phyloP scores from a whole-genome alignment of 495 filamentous ascomycete genomes.

The Aspergillus olivimuriae region DNA sequence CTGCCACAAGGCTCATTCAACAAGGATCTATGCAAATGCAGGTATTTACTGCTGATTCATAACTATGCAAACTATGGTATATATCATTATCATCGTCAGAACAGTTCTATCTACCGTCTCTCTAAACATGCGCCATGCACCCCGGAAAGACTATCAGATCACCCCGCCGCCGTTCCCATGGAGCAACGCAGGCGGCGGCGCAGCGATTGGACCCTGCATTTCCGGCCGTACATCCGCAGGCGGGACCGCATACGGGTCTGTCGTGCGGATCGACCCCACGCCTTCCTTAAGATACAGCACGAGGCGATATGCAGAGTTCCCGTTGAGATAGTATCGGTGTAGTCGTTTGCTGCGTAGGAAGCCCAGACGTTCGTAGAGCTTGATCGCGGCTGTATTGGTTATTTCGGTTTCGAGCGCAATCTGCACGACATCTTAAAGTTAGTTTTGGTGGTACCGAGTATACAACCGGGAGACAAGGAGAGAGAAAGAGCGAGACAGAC shows the following conservation, averaged over 20 bases:
- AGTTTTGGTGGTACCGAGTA: too few relatives aligned
- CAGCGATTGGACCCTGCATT: constrained; percentile 5
- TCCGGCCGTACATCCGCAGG: constrained; percentile 14
- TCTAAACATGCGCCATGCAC: too few relatives aligned
- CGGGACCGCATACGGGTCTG: constrained; percentile 26
- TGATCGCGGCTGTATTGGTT: constrained; percentile 85
- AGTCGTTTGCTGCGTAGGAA: constrained; percentile 90
- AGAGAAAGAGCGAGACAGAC: too few relatives aligned
- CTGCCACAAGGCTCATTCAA: too few relatives aligned
- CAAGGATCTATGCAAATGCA: too few relatives aligned
- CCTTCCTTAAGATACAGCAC: constrained; percentile 74
- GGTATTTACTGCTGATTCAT: not conserved
- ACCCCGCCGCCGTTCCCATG: constrained; percentile 20
- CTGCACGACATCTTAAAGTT: constrained; percentile 33
- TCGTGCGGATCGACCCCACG: constrained; percentile 32
- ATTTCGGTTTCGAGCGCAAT: constrained; percentile 96
- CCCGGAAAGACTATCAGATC: not conserved
- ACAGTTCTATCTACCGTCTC: too few relatives aligned
- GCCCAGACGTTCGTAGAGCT: constrained; percentile 87
- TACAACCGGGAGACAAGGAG: too few relatives aligned
- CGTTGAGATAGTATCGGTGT: constrained; percentile 95
- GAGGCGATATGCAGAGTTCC: constrained; percentile 87
- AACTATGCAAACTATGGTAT: not conserved
- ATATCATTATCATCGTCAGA: too few relatives aligned
- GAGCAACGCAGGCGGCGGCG: constrained; percentile 14